A percentile compares a stretch with the other conserved stretches of the same genome.
These are phyloP conservation scores for Ophiostoma fasciatum DNA, from an alignment of 2,329 filamentous ascomycete genomes.

Conservation along the genomic window DNA sequence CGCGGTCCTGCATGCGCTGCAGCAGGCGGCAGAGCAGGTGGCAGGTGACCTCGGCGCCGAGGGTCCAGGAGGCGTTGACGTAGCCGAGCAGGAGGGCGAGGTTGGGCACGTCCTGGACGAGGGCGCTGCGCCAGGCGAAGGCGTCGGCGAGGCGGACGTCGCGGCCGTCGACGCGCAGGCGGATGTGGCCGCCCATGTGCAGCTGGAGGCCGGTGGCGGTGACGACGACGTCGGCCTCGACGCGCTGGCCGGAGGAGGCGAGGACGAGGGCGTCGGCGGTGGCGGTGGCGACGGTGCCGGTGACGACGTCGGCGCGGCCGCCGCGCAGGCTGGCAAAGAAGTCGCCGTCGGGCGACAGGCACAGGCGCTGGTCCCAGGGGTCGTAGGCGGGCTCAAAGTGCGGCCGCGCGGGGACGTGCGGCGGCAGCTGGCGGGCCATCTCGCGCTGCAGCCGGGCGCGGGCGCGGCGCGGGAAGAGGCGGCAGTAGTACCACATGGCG, in stretches of 20 bases:
- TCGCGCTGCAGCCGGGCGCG: too few species aligned
- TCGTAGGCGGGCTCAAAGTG: slow-evolving; percentile 51
- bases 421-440: too few species aligned
- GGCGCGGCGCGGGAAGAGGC: too few species aligned
- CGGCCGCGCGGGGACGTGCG: slow-evolving; percentile 34
- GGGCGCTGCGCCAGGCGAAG: slow-evolving; percentile 29
- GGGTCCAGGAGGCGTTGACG: background rate
- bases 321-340: slow-evolving; percentile 29
- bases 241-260: slow-evolving; percentile 23
- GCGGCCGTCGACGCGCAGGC: slow-evolving; percentile 33
- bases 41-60: background rate
- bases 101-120: background rate
- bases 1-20: background rate
- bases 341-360: slow-evolving; percentile 43
- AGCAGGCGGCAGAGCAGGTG: background rate
- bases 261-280: slow-evolving; percentile 28
- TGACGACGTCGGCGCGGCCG: slow-evolving; percentile 25
- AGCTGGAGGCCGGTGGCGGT: slow-evolving; percentile 46
- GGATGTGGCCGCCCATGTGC: slow-evolving; percentile 36
- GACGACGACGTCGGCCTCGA: slow-evolving; percentile 47
- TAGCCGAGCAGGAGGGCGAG: background rate
- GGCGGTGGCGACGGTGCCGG: slow-evolving; percentile 28
- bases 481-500: slow-evolving; percentile 21
- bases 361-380: slow-evolving; percentile 61
- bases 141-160: slow-evolving; percentile 26